These are phyloP conservation scores for Dujonia santamariae DNA, from an alignment of 1,139 yeast species.

Conservation along the genomic window DNA sequence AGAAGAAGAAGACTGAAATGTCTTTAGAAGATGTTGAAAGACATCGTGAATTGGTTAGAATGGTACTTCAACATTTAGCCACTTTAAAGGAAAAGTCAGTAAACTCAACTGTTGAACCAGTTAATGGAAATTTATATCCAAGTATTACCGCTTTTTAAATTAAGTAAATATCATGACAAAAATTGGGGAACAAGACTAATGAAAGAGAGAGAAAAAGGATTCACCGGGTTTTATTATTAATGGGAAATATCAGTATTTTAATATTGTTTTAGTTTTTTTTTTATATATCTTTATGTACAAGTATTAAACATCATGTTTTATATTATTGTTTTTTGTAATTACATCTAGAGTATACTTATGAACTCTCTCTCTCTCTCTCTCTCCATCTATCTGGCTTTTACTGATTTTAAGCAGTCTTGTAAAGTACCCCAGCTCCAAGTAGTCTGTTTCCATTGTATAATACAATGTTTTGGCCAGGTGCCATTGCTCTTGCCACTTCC, in stretches of 20 bases:
- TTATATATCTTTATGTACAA: background rate
- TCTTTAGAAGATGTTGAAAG: conserved; percentile 28
- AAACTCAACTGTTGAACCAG: conserved; percentile 7
- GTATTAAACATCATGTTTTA: background rate
- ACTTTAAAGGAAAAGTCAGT: conserved; percentile 14
- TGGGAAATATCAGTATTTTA: conserved; percentile 2
- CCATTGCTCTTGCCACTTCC: conserved; percentile 64
- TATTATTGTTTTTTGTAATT: conserved; percentile 4
- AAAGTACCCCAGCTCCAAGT: conserved; percentile 68
- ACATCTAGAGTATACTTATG: background rate
- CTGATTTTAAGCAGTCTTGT: conserved; percentile 13
- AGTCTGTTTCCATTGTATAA: conserved; percentile 66
- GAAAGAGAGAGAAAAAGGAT: too few relatives aligned
- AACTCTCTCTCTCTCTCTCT: too few relatives aligned
- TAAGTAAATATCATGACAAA: too few relatives aligned
- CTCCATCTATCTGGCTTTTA: background rate
- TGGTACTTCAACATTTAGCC: conserved; percentile 29
- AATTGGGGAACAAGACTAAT: too few relatives aligned
- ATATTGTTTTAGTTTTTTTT: conserved; percentile 2
- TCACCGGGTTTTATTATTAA: too few relatives aligned
- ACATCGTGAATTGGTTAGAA: conserved; percentile 36
- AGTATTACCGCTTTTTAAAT: conserved; percentile 40
- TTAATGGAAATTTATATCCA: conserved; percentile 32
- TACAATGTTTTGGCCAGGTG: conserved; percentile 87
- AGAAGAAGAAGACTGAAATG: conserved; percentile 14